These are phyloP conservation scores for Paraglomus brasilianum DNA, from an alignment of 192 early-diverging fungal species.

Conservation along the genomic window DNA sequence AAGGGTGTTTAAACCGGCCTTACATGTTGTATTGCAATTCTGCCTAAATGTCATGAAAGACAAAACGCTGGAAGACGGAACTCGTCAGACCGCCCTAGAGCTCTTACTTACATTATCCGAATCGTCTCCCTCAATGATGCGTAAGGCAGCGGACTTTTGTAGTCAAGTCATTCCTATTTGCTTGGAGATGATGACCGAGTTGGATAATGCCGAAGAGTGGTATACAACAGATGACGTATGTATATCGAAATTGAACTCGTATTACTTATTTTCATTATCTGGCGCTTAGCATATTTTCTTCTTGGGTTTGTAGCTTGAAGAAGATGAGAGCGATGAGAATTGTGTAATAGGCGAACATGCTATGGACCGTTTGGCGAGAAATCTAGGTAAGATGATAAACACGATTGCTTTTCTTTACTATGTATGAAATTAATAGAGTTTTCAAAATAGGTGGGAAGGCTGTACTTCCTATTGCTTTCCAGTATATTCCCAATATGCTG, in stretches of 20 bases:
- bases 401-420: not conserved
- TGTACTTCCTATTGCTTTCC: conserved; percentile 86
- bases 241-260: not conserved
- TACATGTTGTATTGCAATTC: conserved; percentile 74
- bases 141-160: conserved; percentile 85
- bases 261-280: not conserved
- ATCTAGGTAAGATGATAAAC: conserved; percentile 46
- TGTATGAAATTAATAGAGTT: no score
- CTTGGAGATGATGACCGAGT: conserved; percentile 91
- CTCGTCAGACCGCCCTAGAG: conserved; percentile 90
- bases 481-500: conserved; percentile 87
- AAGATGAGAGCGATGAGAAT: conserved; percentile 87
- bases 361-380: conserved; percentile 90
- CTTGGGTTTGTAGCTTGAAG: conserved; percentile 62
- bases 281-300: not conserved
- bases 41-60: conserved; percentile 77
- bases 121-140: conserved; percentile 81
- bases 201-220: conserved; percentile 90
- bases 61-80: conserved; percentile 74
- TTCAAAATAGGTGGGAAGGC: conserved; percentile 68
- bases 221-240: conserved; percentile 78
- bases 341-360: conserved; percentile 91
- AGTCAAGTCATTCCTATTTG: conserved; percentile 79
- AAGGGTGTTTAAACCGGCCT: conserved; percentile 77
- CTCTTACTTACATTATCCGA: conserved; percentile 90